Conservation (phyloP, 1,139 yeast species). For the Yamadazyma conglobata region DNA sequence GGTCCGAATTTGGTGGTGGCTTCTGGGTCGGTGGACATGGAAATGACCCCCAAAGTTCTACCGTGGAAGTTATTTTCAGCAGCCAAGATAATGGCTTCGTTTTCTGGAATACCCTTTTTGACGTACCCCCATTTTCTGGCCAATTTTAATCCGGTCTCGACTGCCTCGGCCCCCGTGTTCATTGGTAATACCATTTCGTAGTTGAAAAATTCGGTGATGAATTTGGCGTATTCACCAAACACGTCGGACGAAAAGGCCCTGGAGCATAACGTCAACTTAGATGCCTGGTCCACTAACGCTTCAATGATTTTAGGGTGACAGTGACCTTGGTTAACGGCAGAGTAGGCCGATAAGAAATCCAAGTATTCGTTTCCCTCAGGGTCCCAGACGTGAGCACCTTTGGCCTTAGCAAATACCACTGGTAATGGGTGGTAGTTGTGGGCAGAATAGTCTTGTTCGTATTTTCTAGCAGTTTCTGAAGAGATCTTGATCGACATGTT, state of each 20-base stretch:
- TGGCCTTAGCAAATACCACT: conserved; percentile 82
- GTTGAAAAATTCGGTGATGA: conserved; percentile 80
- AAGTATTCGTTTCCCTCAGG: conserved; percentile 90
- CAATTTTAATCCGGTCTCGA: conserved; percentile 87
- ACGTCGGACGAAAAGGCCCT: conserved; percentile 92
- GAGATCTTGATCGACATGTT: conserved; percentile 35
- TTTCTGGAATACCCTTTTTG: conserved; percentile 76
- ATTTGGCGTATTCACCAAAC: conserved; percentile 85
- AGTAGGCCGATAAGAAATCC: conserved; percentile 88
- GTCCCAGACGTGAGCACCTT: conserved; percentile 96
- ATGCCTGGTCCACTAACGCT: conserved; percentile 87
- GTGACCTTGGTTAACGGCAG: conserved; percentile 98
- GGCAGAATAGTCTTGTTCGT: conserved; percentile 83
- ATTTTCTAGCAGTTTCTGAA: conserved; percentile 61
- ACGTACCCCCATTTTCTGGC: conserved; percentile 98
- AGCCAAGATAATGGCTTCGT: conserved; percentile 83
- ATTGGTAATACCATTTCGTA: conserved; percentile 94
- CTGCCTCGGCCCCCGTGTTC: conserved; percentile 99
- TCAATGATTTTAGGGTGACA: conserved; percentile 90
- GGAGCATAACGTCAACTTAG: conserved; percentile 77
- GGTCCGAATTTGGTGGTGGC: conserved; percentile 92
- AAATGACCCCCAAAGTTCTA: conserved; percentile 89
- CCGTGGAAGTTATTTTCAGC: conserved; percentile 95
- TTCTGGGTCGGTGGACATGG: conserved; percentile 95
- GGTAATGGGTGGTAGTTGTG: conserved; percentile 98